phyloP scores from a whole-genome alignment of 2,329 filamentous ascomycete genomes.

The Stenocarpella maydis region DNA sequence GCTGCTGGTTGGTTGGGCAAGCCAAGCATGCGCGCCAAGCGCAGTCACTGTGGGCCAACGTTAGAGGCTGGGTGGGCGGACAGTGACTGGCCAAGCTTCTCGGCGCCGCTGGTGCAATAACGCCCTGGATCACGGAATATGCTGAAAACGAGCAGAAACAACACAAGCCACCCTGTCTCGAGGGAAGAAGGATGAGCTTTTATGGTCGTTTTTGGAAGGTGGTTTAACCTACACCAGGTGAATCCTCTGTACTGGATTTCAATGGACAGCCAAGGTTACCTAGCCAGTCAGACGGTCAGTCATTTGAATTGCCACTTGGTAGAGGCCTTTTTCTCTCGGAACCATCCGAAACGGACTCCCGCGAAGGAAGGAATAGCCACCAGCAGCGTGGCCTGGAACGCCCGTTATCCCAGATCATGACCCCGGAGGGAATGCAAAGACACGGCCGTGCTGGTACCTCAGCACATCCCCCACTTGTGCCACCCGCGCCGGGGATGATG shows the following conservation, averaged over 20 bases:
- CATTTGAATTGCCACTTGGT: neutral
- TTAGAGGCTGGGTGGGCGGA: too few relatives aligned
- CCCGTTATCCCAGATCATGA: neutral
- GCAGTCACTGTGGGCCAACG: too few relatives aligned
- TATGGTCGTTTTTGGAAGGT: slow-evolving; percentile 12
- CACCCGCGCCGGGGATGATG: neutral
- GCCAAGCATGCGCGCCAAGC: too few relatives aligned
- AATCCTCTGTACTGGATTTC: neutral
- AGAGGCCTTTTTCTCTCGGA: neutral
- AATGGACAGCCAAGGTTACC: neutral
- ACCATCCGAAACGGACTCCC: neutral
- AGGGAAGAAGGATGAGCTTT: neutral
- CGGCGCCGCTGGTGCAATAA: slow-evolving; percentile 21
- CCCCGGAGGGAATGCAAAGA: neutral
- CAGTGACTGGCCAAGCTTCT: slow-evolving; percentile 24
- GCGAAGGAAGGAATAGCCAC: neutral
- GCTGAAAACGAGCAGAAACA: neutral
- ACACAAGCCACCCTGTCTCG: neutral
- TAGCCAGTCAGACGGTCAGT: neutral
- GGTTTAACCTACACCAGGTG: neutral
- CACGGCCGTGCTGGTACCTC: neutral
- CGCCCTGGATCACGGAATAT: slow-evolving; percentile 16
- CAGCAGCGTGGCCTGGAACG: neutral
- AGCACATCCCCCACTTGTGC: neutral
- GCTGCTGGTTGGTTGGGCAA: too few relatives aligned